Conservation (phyloP, 441 rosid species). For the Gossypium davidsonii region DNA sequence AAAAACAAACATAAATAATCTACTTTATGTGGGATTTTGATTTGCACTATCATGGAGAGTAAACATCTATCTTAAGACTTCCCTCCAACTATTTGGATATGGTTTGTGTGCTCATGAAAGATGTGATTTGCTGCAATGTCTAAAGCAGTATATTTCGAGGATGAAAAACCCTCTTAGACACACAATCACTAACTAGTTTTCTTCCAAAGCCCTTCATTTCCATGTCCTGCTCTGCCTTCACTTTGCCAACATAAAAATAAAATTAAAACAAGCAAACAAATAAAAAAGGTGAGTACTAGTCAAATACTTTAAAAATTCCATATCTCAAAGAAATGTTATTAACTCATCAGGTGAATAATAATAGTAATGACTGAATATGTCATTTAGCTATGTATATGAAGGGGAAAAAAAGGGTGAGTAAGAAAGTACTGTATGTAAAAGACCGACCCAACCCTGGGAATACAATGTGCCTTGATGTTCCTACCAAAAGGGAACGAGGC, state of each 20-base stretch:
- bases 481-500: neutral
- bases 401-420: neutral
- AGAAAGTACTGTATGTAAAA: neutral
- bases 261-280: too few species aligned
- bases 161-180: neutral
- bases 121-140: too few species aligned
- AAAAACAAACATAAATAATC: neutral
- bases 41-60: neutral
- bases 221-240: too few species aligned
- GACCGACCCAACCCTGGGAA: neutral
- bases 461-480: neutral
- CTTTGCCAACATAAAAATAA: too few species aligned
- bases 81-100: too few species aligned
- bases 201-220: too few species aligned
- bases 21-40: neutral
- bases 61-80: too few species aligned
- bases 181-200: neutral
- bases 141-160: too few species aligned
- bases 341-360: neutral
- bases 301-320: neutral
- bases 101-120: too few species aligned
- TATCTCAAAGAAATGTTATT: neutral
- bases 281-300: too few species aligned
- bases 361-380: neutral
- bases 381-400: neutral